Base-by-base conservation (phyloP, 768 basidiomycete species). In the Leccinum fibrillosum region DNA sequence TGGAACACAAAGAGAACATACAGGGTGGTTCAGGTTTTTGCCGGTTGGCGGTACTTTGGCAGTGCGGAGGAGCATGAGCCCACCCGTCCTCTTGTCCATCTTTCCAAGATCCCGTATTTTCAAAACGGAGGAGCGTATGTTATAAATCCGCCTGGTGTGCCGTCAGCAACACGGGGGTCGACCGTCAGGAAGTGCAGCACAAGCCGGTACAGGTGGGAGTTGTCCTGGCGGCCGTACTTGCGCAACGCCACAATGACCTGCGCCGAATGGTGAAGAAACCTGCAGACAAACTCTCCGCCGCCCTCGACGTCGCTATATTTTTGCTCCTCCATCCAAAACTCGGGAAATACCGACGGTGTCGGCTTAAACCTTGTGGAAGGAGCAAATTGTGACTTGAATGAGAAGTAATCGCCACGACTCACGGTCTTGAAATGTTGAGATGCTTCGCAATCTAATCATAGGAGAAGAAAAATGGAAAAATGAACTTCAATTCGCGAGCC, bases 71-170 rank as follows among this genome's bases (percentile, higher is more conserved):
- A 92, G 78, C 25, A 76, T 71, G 5, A 89, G 91, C 2, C 77
- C 72, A 39, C 78, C 79, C 11, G 80, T 82, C 69, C 82, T 85
- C 76, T 83, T 86, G 72, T 90, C 87, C 30, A 74, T 78, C 58
- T 81, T 85, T 45, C 83, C 80, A 35, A 98, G 72, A 72, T 95
- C 90, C 95, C 95, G 97, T 50, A 97, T 84, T 70, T 94, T 95
- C 49, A 94, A 74, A n/a, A 92, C 67, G 0, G 90, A 88, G 25
- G 85, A 80, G 12, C 84, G 78, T 12, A 85, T 75, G 4, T 78
- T 65, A 54, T 86, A 98, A 74, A 61, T 98, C 93, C 17, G 75
- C 73, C 52, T 84, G 77, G 68, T 98, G 94, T 52, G 83, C 74
- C 13, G 80, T 72, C 53, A 97, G 78, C 26, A 97, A 76, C 60